Evolutionary conservation across 1,284 basidiomycete species (phyloP).

Genomic region (Cryptococcus maquisensis): DNA sequence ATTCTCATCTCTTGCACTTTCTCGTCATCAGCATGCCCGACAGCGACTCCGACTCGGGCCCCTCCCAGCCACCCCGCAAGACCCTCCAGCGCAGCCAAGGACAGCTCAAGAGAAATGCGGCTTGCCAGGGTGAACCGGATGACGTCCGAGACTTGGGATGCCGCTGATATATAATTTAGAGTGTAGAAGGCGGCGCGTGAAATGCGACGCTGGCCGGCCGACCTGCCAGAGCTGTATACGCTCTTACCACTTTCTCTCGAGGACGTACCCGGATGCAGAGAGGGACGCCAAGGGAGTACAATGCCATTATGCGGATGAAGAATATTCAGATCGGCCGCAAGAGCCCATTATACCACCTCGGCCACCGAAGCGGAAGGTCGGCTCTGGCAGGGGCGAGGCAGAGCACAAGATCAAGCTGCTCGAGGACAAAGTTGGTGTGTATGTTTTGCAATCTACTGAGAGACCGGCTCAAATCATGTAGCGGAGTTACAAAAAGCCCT

Average conservation of each 20-base stretch:
- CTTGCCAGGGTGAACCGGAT: too few relatives aligned
- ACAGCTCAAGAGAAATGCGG: slow-evolving; percentile 30
- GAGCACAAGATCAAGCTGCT: slow-evolving; percentile 22
- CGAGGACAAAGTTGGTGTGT: slow-evolving; percentile 37
- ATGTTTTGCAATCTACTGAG: background rate
- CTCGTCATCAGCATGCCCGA: background rate
- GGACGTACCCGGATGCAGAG: slow-evolving; percentile 33
- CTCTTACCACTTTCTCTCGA: slow-evolving; percentile 18
- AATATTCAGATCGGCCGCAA: background rate
- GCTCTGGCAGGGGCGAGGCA: background rate
- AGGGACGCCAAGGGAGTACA: slow-evolving; percentile 34
- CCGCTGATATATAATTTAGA: too few relatives aligned
- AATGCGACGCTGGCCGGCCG: slow-evolving; percentile 26
- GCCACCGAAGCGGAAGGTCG: background rate
- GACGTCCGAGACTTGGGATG: too few relatives aligned
- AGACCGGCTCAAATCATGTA: background rate
- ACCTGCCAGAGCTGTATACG: slow-evolving; percentile 26
- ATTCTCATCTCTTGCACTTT: too few relatives aligned
- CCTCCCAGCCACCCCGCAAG: slow-evolving; percentile 12
- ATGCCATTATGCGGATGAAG: slow-evolving; percentile 33
- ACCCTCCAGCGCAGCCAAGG: slow-evolving; percentile 14
- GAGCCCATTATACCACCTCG: background rate
- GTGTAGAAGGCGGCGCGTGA: slow-evolving; percentile 25
- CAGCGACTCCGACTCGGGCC: background rate
- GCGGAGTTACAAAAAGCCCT: slow-evolving; percentile 13